Conservation (phyloP, 495 filamentous ascomycete genomes). For the Neurospora pannonica region DNA sequence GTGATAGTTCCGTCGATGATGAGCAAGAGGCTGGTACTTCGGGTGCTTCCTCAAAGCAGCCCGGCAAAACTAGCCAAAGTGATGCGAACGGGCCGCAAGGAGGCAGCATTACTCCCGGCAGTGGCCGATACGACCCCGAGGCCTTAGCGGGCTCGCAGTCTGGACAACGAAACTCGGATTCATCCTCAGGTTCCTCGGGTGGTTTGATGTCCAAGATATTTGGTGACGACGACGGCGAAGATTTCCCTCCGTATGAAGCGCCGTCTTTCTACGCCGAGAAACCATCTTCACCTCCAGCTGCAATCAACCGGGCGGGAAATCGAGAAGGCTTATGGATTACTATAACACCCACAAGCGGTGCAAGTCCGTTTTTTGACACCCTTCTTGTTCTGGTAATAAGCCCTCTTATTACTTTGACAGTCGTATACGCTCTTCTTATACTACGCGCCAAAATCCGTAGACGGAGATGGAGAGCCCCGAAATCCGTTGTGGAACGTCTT, state of each 20-base stretch:
- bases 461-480: slow-evolving; percentile 89
- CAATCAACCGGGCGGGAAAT: slow-evolving; percentile 25
- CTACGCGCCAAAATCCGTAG: slow-evolving; percentile 83
- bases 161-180: slow-evolving; percentile 14
- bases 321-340: slow-evolving; percentile 93
- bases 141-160: slow-evolving; percentile 16
- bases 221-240: slow-evolving; percentile 33
- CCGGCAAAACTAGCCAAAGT: slow-evolving; percentile 21
- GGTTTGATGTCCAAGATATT: slow-evolving; percentile 36
- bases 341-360: slow-evolving; percentile 79
- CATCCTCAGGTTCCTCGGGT: slow-evolving; percentile 13
- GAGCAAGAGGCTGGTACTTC: slow-evolving; percentile 2
- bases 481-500: slow-evolving; percentile 89
- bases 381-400: slow-evolving; percentile 87
- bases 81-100: slow-evolving; percentile 40
- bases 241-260: slow-evolving; percentile 13
- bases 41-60: slow-evolving; percentile 6
- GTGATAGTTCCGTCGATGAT: background rate
- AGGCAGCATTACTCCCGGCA: slow-evolving; percentile 67
- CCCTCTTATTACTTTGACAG: slow-evolving; percentile 80
- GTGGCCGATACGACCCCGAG: slow-evolving; percentile 55
- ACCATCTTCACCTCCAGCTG: slow-evolving; percentile 5
- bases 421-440: slow-evolving; percentile 85
- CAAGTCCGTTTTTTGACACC: slow-evolving; percentile 94
- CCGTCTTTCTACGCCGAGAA: background rate